Conservation (phyloP, 106 monocot genomes). For the Ottelia alismoides region DNA sequence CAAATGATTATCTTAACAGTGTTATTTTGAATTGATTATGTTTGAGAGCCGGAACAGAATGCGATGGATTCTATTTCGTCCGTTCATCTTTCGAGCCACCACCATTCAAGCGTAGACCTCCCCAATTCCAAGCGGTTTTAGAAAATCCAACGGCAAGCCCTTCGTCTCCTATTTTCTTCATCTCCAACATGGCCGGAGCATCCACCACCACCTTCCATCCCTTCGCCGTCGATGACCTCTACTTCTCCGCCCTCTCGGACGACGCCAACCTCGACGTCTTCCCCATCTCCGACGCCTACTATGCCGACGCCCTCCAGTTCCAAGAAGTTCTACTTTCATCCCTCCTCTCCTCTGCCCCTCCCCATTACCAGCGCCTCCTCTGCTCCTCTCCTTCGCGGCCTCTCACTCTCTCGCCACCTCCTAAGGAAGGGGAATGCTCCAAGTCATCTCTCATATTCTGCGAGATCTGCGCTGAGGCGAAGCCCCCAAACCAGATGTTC, state of each 20-base stretch:
- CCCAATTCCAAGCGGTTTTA: too few relatives aligned
- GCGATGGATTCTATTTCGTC: too few relatives aligned
- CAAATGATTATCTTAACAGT: too few relatives aligned
- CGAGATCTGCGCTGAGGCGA: slow-evolving; percentile 1
- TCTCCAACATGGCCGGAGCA: background rate
- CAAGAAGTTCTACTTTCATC: background rate
- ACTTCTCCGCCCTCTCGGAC: background rate
- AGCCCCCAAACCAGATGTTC: slow-evolving; percentile 1
- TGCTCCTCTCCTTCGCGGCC: background rate
- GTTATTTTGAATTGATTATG: too few relatives aligned
- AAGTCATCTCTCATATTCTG: background rate
- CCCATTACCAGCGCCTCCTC: background rate
- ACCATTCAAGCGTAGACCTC: too few relatives aligned
- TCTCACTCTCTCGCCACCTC: too few relatives aligned
- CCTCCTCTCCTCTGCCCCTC: background rate
- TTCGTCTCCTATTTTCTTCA: too few relatives aligned
- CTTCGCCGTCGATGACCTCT: background rate
- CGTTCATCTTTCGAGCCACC: too few relatives aligned
- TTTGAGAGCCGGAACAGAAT: too few relatives aligned
- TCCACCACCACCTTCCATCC: background rate
- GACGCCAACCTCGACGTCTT: background rate
- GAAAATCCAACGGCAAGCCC: too few relatives aligned
- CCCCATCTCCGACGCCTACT: background rate
- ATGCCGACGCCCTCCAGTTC: background rate
- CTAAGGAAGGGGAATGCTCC: too few relatives aligned